Evolutionary conservation across 2,329 filamentous ascomycete genomes (phyloP), one percentile per base, ranked within the genome.

Genomic region (Ambrosiella beaveri): DNA sequence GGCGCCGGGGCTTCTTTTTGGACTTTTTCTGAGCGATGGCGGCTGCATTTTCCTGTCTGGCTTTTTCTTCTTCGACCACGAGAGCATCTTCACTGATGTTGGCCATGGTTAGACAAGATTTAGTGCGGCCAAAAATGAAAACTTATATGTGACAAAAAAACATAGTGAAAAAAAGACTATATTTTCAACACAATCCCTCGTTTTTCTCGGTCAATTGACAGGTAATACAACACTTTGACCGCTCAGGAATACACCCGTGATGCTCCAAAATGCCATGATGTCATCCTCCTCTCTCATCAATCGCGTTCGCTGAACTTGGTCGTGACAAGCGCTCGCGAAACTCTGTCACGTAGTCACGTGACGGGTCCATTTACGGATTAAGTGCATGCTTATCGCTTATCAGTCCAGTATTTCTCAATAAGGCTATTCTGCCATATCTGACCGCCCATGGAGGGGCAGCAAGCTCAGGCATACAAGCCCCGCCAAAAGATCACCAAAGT

Each of bases 1-100:
- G 76, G 52, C 79, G 68, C 0, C 67, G 64, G 0, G 73, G 72
- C 63, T 75, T 78, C 64, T 73, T 74, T 64, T 73, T 76, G 44
- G 67, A 66, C 62, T 70, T 74, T 41, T 73, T 69, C 62, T 74
- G 77, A 1, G 71, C 71, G 36, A 76, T 73, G 0, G 68, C 67
- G 1, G 62, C 61, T 45, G 74, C 70, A 8, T 74, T 74, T 0
- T 66, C 67, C 0, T 58, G 41, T 0, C 66, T 62, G 0, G 72
- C 72, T 2, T 65, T 64, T 1, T 69, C 65, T 45, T 74, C 72
- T 13, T 71, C 70, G 7, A 65, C 67, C 0, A 66, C 60, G 0
- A 75, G 63, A 0, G 62, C 57, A 51, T 67, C 65, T 13, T 62
- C 61, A 19, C 27, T 55, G 27, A 61, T 56, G 17, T 51, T 57